A percentile compares a stretch with the other conserved stretches of the same genome.
These are phyloP conservation scores for Cryptococcus maquisensis DNA, from an alignment of 1,284 basidiomycete species.

Conservation along the genomic window DNA sequence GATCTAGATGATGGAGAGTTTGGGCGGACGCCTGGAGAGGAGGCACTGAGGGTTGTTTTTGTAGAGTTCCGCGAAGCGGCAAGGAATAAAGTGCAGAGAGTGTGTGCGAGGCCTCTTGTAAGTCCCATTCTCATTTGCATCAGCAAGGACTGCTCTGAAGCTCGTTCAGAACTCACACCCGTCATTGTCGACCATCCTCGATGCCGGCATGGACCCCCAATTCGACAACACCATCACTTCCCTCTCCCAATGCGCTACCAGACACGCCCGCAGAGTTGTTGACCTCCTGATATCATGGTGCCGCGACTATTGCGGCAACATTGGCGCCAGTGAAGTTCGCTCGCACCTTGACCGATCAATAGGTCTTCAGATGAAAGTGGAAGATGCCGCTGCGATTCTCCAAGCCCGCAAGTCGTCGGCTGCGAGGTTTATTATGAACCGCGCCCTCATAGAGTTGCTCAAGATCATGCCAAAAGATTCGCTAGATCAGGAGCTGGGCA, in stretches of 20 bases:
- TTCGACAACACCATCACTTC: conserved; percentile 78
- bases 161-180: conserved; percentile 61
- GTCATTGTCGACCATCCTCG: conserved; percentile 63
- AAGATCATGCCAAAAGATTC: conserved; percentile 68
- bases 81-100: conserved; percentile 68
- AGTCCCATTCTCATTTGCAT: conserved; percentile 28
- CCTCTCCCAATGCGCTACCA: conserved; percentile 78
- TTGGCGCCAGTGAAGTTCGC: conserved; percentile 52
- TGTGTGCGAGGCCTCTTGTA: conserved; percentile 66
- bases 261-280: conserved; percentile 76
- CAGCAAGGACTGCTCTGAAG: not conserved
- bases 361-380: conserved; percentile 36
- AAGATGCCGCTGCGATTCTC: conserved; percentile 60
- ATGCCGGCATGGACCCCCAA: conserved; percentile 63
- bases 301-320: conserved; percentile 65
- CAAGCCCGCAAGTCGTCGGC: conserved; percentile 72
- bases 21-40: conserved; percentile 67
- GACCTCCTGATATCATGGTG: conserved; percentile 87
- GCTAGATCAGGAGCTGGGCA: conserved; percentile 69
- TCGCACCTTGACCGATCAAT: conserved; percentile 35
- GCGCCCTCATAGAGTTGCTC: conserved; percentile 73
- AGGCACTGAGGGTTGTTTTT: conserved; percentile 79
- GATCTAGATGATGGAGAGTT: conserved; percentile 28
- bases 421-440: conserved; percentile 81
- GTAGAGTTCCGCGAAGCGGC: conserved; percentile 73